These are phyloP conservation scores for Breviolum minutum DNA, from an alignment of 73 alveolate genomes.

Conservation along the genomic window DNA sequence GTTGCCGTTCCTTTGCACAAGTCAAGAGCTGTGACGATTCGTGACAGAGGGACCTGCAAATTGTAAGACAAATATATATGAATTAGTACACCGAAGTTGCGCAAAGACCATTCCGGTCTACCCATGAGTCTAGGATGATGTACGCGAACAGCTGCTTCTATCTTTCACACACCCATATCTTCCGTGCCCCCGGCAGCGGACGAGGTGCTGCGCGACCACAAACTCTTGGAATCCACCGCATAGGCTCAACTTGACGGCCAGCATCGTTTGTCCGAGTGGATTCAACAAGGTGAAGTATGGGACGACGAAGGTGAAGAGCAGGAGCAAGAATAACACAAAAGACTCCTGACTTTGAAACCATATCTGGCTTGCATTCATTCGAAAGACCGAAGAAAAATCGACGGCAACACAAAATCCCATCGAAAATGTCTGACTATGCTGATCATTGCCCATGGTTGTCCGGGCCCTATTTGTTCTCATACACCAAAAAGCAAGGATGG, in stretches of 20 bases:
- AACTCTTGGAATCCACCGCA: neutral
- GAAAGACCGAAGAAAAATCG: neutral
- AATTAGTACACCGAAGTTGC: neutral
- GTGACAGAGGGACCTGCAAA: neutral
- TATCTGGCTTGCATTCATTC: neutral
- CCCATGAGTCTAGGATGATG: neutral
- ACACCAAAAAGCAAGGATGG: too few relatives aligned
- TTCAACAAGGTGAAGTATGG: neutral
- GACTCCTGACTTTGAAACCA: neutral
- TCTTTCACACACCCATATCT: neutral
- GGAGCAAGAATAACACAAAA: slow-evolving; percentile 6
- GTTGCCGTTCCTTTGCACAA: slow-evolving; percentile 9
- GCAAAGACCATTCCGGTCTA: neutral
- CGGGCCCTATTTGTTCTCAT: too few relatives aligned
- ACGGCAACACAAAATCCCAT: neutral
- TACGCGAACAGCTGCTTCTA: neutral
- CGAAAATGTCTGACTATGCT: neutral
- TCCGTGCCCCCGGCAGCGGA: neutral
- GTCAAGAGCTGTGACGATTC: neutral
- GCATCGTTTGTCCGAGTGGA: slow-evolving; percentile 24
- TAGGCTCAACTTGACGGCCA: neutral
- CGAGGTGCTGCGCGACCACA: slow-evolving; percentile 22
- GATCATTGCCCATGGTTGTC: too few relatives aligned
- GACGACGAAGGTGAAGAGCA: neutral
- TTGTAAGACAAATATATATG: neutral